Evolutionary conservation across 441 rosid genomes (phyloP).

Genomic region (Gossypium gossypioides): DNA sequence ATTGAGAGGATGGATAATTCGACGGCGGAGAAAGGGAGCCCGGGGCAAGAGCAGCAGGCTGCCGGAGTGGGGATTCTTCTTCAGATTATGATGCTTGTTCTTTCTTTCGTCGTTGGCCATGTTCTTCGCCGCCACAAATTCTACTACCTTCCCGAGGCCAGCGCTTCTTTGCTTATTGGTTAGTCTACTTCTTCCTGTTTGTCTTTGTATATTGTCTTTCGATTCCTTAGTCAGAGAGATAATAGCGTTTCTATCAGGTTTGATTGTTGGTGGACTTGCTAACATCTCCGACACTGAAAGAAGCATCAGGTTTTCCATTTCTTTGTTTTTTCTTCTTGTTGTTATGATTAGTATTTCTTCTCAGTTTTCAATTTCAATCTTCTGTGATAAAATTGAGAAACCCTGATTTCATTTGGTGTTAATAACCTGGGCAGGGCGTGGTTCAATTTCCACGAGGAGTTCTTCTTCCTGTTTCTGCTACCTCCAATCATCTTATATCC

Average conservation of each 20-base stretch:
- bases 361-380: neutral
- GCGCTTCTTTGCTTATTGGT: constrained; percentile 96
- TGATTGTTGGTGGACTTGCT: constrained; percentile 89
- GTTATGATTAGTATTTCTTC: neutral
- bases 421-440: constrained; percentile 54
- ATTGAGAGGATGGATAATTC: constrained; percentile 32
- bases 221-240: neutral
- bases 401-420: neutral
- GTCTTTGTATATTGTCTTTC: neutral
- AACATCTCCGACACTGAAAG: constrained; percentile 82
- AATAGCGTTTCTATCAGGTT: constrained; percentile 31
- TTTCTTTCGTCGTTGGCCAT: constrained; percentile 90
- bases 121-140: constrained; percentile 93
- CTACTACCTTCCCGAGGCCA: constrained; percentile 95
- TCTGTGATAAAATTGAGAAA: neutral
- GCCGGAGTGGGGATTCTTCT: constrained; percentile 97
- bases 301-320: constrained; percentile 56
- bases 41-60: constrained; percentile 86
- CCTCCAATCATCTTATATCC: constrained; percentile 99
- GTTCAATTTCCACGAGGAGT: constrained; percentile 97
- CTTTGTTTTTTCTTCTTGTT: neutral
- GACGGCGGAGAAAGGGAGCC: constrained; percentile 36
- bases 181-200: neutral
- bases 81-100: constrained; percentile 99
- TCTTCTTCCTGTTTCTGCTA: constrained; percentile 82